Conservation (phyloP, 2,329 filamentous ascomycete genomes). For the Epichloe hybrida region DNA sequence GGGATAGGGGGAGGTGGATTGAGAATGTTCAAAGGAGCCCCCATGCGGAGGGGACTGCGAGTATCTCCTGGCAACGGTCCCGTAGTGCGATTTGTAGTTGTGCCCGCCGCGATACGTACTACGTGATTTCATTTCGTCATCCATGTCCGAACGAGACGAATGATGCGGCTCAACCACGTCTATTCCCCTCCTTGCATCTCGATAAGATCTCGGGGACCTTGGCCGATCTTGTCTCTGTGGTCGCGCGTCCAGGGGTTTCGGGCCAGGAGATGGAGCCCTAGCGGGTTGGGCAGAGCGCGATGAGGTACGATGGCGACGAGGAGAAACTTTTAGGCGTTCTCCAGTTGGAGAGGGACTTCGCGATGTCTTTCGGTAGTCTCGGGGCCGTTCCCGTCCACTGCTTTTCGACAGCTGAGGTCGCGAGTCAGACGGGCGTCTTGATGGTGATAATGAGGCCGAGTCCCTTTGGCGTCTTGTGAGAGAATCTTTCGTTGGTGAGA, state of each 20-base stretch:
- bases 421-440: slow-evolving; percentile 5
- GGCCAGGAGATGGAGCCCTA: slow-evolving; percentile 7
- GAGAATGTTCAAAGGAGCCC: slow-evolving; percentile 32
- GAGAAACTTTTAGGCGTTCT: slow-evolving; percentile 3
- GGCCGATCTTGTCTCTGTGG: slow-evolving; percentile 8
- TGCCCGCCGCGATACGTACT: slow-evolving; percentile 30
- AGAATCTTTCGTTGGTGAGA: slow-evolving; percentile 11
- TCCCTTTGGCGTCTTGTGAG: slow-evolving; percentile 10
- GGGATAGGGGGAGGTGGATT: slow-evolving; percentile 30
- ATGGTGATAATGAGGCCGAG: slow-evolving; percentile 15
- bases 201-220: slow-evolving; percentile 15
- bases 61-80: slow-evolving; percentile 23
- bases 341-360: slow-evolving; percentile 6
- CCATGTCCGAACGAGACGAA: slow-evolving; percentile 35
- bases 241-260: background rate
- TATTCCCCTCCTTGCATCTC: slow-evolving; percentile 17
- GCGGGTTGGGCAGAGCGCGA: slow-evolving; percentile 12
- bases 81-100: slow-evolving; percentile 23
- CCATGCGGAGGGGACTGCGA: slow-evolving; percentile 29
- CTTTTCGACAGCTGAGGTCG: background rate
- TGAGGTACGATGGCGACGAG: slow-evolving; percentile 7
- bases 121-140: slow-evolving; percentile 35
- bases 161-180: slow-evolving; percentile 18
- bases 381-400: slow-evolving; percentile 2
- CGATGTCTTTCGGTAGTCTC: slow-evolving; percentile 4